A percentile compares a stretch with the other conserved stretches of the same genome.
Conservation (phyloP, 1,284 basidiomycete species). For the Moesziomyces antarcticus region DNA sequence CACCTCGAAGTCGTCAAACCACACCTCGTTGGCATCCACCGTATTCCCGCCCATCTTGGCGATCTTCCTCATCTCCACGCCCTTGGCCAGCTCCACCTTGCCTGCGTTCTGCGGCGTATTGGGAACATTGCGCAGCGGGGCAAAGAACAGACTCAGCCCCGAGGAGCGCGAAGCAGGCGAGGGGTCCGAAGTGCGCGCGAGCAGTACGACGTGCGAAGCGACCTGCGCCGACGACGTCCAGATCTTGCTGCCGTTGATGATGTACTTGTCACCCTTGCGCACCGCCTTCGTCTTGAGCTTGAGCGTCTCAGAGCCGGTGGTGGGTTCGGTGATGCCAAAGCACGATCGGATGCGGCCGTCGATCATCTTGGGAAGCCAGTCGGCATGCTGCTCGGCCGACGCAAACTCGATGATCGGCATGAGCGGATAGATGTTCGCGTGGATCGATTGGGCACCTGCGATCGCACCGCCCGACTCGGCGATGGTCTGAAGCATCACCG, state of each 20-base stretch:
- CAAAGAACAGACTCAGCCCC: slow-evolving; percentile 56
- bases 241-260: slow-evolving; percentile 65
- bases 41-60: slow-evolving; percentile 69
- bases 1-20: slow-evolving; percentile 68
- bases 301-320: slow-evolving; percentile 65
- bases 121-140: slow-evolving; percentile 36
- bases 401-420: slow-evolving; percentile 58
- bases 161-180: slow-evolving; percentile 53
- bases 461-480: slow-evolving; percentile 65
- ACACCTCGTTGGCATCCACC: slow-evolving; percentile 68
- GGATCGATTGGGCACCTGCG: slow-evolving; percentile 51
- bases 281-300: slow-evolving; percentile 64
- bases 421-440: slow-evolving; percentile 57
- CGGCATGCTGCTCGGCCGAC: slow-evolving; percentile 49
- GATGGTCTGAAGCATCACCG: slow-evolving; percentile 69
- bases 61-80: slow-evolving; percentile 65
- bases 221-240: slow-evolving; percentile 65
- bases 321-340: slow-evolving; percentile 69
- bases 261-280: slow-evolving; percentile 46
- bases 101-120: slow-evolving; percentile 29
- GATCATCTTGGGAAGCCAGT: slow-evolving; percentile 67
- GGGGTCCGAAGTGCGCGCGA: slow-evolving; percentile 66
- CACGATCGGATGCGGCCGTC: slow-evolving; percentile 66
- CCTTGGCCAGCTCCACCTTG: slow-evolving; percentile 24
- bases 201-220: slow-evolving; percentile 64